A percentile compares a stretch with the other conserved stretches of the same genome.
These are phyloP conservation scores for Triticum aestivum DNA, from an alignment of 176 grass and related monocot species.

Conservation along the genomic window DNA sequence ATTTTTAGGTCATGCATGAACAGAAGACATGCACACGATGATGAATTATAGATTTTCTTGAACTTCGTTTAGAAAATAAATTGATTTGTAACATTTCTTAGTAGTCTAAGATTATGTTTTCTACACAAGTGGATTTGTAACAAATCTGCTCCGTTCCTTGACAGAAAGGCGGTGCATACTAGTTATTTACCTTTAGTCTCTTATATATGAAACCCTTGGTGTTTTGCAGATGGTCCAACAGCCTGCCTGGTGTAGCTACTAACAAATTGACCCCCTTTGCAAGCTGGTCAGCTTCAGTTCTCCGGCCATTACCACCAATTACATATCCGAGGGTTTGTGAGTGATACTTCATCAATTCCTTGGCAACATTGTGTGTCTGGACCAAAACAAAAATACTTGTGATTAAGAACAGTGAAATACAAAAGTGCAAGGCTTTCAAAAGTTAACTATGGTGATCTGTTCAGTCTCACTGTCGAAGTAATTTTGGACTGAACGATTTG, in stretches of 20 bases:
- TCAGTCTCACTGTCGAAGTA: neutral
- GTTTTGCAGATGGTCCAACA: slow-evolving; percentile 96
- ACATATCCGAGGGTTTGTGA: slow-evolving; percentile 89
- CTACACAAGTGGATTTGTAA: neutral
- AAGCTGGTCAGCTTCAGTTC: slow-evolving; percentile 82
- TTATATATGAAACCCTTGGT: slow-evolving; percentile 92
- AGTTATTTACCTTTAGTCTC: slow-evolving; percentile 61
- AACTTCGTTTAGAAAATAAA: no score
- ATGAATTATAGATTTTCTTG: neutral
- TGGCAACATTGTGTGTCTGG: slow-evolving; percentile 88
- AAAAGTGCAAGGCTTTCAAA: neutral
- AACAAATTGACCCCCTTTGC: slow-evolving; percentile 89
- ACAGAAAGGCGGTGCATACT: neutral
- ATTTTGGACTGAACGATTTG: neutral
- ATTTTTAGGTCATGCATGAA: neutral
- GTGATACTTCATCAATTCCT: slow-evolving; percentile 91
- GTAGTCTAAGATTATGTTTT: neutral
- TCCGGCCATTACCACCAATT: slow-evolving; percentile 76
- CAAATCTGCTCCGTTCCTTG: neutral
- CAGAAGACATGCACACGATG: neutral
- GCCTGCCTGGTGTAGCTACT: slow-evolving; percentile 91
- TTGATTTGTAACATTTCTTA: neutral
- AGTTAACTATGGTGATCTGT: neutral
- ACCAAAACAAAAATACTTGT: slow-evolving; percentile 17
- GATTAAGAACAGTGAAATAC: neutral